Conservation (phyloP, 163 green algal species). For the Trebouxia gelatinosa region DNA sequence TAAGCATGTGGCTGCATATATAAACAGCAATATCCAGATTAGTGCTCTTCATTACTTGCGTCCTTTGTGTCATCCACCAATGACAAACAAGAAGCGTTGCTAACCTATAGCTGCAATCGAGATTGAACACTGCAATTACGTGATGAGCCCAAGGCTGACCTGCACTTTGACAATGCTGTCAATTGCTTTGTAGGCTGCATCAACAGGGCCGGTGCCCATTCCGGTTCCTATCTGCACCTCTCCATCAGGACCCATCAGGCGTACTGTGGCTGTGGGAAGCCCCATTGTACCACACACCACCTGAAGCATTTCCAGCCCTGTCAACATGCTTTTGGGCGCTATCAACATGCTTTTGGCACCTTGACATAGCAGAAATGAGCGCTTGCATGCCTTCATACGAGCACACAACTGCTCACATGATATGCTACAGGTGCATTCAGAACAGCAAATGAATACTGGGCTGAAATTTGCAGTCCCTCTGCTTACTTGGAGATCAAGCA, state of each 20-base stretch:
- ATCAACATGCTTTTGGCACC: no score
- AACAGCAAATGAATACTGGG: neutral
- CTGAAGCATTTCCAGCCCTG: conserved; percentile 48
- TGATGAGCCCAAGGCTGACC: conserved; percentile 29
- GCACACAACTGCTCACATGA: no score
- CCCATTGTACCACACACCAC: conserved; percentile 96
- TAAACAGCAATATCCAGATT: no score
- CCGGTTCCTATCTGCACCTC: conserved; percentile 67
- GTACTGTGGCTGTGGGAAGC: conserved; percentile 92
- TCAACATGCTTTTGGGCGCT: no score
- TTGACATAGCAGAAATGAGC: neutral
- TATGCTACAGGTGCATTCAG: neutral
- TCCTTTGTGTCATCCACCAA: no score
- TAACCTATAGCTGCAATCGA: no score
- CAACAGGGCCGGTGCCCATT: conserved; percentile 90
- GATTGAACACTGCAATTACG: no score
- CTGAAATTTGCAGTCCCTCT: neutral
- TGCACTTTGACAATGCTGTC: conserved; percentile 86
- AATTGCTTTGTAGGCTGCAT: conserved; percentile 96
- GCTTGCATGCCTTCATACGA: neutral
- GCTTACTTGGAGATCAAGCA: conserved; percentile 83
- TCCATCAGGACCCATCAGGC: conserved; percentile 86
- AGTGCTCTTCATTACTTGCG: no score
- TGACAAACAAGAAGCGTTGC: no score
- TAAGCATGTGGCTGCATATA: no score